Conservation (phyloP, 2,329 filamentous ascomycete genomes). For the Hypomyces perniciosus region DNA sequence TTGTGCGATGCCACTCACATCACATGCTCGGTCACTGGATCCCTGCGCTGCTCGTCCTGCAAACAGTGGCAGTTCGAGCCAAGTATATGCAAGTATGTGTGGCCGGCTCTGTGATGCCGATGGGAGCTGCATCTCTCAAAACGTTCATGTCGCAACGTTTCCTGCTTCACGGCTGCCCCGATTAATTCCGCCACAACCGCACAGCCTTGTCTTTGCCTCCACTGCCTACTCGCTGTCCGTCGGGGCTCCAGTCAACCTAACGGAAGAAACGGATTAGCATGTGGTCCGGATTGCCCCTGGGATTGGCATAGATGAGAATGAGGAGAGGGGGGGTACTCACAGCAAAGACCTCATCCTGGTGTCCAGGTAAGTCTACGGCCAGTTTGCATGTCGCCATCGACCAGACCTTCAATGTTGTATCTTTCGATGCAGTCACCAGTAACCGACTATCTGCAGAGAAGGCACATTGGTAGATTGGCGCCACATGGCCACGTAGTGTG, state of each 20-base stretch:
- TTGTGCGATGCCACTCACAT: constrained; percentile 1
- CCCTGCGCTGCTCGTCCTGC: neutral
- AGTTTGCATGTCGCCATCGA: constrained; percentile 82
- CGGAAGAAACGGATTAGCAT: neutral
- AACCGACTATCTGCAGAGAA: constrained; percentile 92
- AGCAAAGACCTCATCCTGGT: constrained; percentile 88
- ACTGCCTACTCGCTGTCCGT: constrained; percentile 82
- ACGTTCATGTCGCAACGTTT: no score
- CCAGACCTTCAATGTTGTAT: constrained; percentile 93
- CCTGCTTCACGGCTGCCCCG: neutral
- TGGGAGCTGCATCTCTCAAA: no score
- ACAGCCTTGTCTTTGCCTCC: constrained; percentile 88
- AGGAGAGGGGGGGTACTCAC: constrained; percentile 22
- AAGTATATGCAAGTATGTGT: constrained; percentile 6
- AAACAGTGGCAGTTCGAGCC: constrained; percentile 3
- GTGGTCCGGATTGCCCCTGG: neutral
- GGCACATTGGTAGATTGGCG: constrained; percentile 83
- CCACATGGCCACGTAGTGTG: constrained; percentile 81
- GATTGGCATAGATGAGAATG: neutral
- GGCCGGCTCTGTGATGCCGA: neutral
- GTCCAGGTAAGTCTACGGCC: constrained; percentile 73
- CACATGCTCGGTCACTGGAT: neutral
- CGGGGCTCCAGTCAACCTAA: constrained; percentile 78
- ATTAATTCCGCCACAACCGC: constrained; percentile 57
- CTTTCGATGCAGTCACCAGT: constrained; percentile 81